Conservation (phyloP, 305 asterid genomes). For the Fraxinus platypoda region DNA sequence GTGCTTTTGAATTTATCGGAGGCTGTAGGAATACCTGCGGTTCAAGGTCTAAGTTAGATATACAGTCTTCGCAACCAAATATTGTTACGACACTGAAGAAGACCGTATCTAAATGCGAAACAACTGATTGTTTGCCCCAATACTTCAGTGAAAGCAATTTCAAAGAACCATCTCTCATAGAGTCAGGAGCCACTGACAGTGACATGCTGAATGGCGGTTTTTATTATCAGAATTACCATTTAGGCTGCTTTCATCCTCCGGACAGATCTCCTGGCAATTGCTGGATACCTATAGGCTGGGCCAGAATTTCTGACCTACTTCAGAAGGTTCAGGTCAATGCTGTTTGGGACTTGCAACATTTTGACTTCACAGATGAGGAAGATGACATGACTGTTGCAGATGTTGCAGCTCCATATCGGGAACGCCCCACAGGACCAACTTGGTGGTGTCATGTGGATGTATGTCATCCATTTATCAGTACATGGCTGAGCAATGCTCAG, state of each 20-base stretch:
- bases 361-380: slow-evolving; percentile 41
- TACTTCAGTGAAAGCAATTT: neutral
- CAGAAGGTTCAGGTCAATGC: slow-evolving; percentile 41
- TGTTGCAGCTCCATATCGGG: slow-evolving; percentile 57
- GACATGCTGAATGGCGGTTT: slow-evolving; percentile 20
- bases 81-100: slow-evolving; percentile 16
- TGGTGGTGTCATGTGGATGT: slow-evolving; percentile 68
- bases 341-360: slow-evolving; percentile 40
- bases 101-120: slow-evolving; percentile 4
- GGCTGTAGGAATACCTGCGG: slow-evolving; percentile 27
- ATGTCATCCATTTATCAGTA: slow-evolving; percentile 34
- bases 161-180: slow-evolving; percentile 10
- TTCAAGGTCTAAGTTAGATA: slow-evolving; percentile 16
- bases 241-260: slow-evolving; percentile 22
- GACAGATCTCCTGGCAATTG: slow-evolving; percentile 39
- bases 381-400: slow-evolving; percentile 54
- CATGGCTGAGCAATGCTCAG: slow-evolving; percentile 52
- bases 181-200: slow-evolving; percentile 18
- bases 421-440: slow-evolving; percentile 49
- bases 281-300: slow-evolving; percentile 65
- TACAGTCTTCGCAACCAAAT: slow-evolving; percentile 11
- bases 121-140: slow-evolving; percentile 5
- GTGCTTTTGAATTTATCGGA: slow-evolving; percentile 52
- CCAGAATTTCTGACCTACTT: slow-evolving; percentile 47
- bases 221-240: slow-evolving; percentile 20